Base-by-base conservation (phyloP, 1,284 basidiomycete species). In the Melampsora abietis-canadensis region DNA sequence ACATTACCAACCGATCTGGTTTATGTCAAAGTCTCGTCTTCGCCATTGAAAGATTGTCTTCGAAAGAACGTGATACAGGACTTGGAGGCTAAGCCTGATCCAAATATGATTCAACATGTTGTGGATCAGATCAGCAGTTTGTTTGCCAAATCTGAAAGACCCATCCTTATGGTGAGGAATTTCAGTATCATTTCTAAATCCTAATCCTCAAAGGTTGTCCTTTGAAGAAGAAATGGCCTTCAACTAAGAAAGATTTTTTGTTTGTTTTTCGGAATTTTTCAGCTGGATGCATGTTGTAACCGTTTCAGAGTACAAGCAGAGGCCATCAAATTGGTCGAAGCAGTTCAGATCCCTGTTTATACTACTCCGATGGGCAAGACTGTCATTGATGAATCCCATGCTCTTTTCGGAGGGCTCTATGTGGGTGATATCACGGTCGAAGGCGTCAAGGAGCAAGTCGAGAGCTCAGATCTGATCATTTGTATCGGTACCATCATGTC, bases 281-380 rank as follows among this genome's bases (percentile, higher is more conserved):
- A 54, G 51, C 19, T 54, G 15, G 19, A 37, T 17, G 12, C 65
- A 8, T 21, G 17, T 59, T 40, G 37, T 34, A 5, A 47, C 14
- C 54, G 44, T 76, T 76, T 27, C 77, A 76, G 76, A 44, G 51
- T 6, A 54, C 21, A 68, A 21, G 37, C 54, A 34, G 57, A 37
- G 54, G 24, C 61, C 15, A 6, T 19, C 31, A 63, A 34, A 57
- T 24, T 65, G 76, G 14, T 76, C 19, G 51, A 54, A 54, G 51
- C 51, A 54, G 6, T 54, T 54, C 51, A 54, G 48, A 78, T 80
- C 37, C 76, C 79, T 14, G 77, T 80, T 10, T 79, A 78, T 31
- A 76, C 88, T 17, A 87, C 92, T 0, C 93, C 92, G 0, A 94
- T 95, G 93, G 94, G 92, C 57, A 95, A 95, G 82, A 87, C 89